Evolutionary conservation across 108 stramenopile genomes (phyloP), one percentile per base, ranked within the genome.

Genomic region (Fragilariopsis cylindrus): DNA sequence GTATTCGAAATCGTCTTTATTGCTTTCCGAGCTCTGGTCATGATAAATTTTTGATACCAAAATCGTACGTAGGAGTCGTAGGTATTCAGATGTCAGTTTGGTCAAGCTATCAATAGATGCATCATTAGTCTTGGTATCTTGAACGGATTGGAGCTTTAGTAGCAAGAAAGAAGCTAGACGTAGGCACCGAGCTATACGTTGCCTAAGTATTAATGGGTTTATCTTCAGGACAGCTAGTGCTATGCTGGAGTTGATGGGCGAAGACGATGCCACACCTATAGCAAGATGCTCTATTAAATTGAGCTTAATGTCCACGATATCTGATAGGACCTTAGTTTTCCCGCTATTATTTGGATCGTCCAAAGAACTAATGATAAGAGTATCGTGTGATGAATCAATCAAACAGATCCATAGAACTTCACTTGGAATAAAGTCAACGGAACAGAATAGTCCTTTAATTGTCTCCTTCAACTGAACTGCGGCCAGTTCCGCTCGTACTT

Each of bases 321-420:
- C 60, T 47, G 42, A 62, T 44, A 60, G 46, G 2, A 11, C 15
- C 49, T 48, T 44, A 7, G 30, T 11, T n/a, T 11, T 40, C 49
- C 55, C 3, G 21, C 11, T 19, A 18, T 45, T 42, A n/a, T 43
- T 42, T 45, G 15, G 11, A 41, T 63, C 46, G 42, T 75, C 19
- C 5, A 75, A 41, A 45, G 30, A 48, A 7, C 7, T 57, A 43
- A 75, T 54, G 7, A 75, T n/a, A 30, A 68, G 18, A 18, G 56
- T 40, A 65, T 75, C 74, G 30, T 75, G 66, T 43, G 55, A 67
- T 58, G 74, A 46, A 21, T 75, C 74, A 47, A 53, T 55, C 5
- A 75, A 57, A 50, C 54, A 67, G 48, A 65, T 15, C 74, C 74
- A 75, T 7, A 75, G 16, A 19, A 60, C 65, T 57, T 60, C 11